Evolutionary conservation across 305 asterid genomes (phyloP), one percentile per base, ranked within the genome.

Genomic region (Coffea humblotiana): DNA sequence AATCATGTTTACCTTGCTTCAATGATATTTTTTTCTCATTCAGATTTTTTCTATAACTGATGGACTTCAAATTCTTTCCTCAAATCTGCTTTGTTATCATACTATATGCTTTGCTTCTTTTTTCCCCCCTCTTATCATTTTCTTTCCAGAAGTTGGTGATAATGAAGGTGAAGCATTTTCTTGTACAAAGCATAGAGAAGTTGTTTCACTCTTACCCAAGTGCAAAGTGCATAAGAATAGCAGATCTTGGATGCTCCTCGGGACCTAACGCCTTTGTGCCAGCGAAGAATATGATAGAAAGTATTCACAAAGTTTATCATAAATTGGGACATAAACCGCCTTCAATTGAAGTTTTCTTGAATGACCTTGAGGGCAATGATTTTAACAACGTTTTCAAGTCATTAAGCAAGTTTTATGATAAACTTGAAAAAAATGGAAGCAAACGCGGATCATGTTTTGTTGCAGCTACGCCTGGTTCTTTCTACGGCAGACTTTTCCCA

Each of bases 181-280:
- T 87, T 21, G 84, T 85, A 32, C 82, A 83, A n/a, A 75, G 66
- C 51, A 51, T 85, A 6, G 27, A 82, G 75, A 78, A 76, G 3
- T 15, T 77, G 16, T 51, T 27, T 13, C 13, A 13, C 18, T 14
- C 51, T 43, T 64, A 71, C 6, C 43, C 71, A 15, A 19, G 6
- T 4, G 77, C 86, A 9, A 66, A 78, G 21, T 69, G 72, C 77
- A 18, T 83, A n/a, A 80, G 58, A 13, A 8, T 86, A 11, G 86
- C 80, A 15, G 91, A 88, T 2, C 54, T 87, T 75, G 92, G 88
- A 7, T 87, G 88, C 72, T 85, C 92, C 1, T 87, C 90, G 13
- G 89, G 92, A 32, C 84, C 88, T 2, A 89, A 89, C 76, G 56
- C 90, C 3, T 69, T 89, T 21, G 35, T 67, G 27, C 13, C 69